These are phyloP conservation scores for Yamadazyma blattariae DNA, from an alignment of 1,139 yeast genomes.

Conservation along the genomic window DNA sequence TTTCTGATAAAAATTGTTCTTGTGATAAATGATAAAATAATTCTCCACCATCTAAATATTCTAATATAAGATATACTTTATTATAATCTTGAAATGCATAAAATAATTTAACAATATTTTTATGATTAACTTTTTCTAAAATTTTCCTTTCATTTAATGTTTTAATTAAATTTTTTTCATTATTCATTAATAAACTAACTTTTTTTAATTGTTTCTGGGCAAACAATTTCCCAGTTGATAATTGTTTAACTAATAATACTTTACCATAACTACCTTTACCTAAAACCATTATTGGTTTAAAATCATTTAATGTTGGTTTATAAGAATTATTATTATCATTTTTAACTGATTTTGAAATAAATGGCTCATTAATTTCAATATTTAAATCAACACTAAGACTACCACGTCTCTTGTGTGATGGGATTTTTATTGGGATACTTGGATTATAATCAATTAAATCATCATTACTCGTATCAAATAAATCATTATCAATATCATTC, in stretches of 20 bases:
- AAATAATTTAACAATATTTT: conserved; percentile 81
- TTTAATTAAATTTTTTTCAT: conserved; percentile 37
- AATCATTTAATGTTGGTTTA: conserved; percentile 51
- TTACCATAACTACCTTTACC: conserved; percentile 94
- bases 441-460: conserved; percentile 1
- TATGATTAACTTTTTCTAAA: conserved; percentile 57
- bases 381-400: conserved; percentile 21
- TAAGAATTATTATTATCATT: conserved; percentile 14
- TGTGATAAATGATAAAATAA: conserved; percentile 74
- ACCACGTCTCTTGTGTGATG: conserved; percentile 10
- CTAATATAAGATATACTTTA: conserved; percentile 75
- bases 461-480: not conserved
- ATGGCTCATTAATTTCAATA: conserved; percentile 23
- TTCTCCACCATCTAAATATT: conserved; percentile 93
- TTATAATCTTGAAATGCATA: conserved; percentile 87
- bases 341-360: conserved; percentile 22
- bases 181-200: conserved; percentile 49
- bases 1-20: conserved; percentile 57
- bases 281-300: conserved; percentile 74
- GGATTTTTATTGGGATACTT: not conserved
- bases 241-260: conserved; percentile 73
- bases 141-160: conserved; percentile 44
- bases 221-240: conserved; percentile 61
- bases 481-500: not conserved
- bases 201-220: conserved; percentile 90